Conservation (phyloP, 352 stramenopile species). For the Globisporangium mamillatum region DNA sequence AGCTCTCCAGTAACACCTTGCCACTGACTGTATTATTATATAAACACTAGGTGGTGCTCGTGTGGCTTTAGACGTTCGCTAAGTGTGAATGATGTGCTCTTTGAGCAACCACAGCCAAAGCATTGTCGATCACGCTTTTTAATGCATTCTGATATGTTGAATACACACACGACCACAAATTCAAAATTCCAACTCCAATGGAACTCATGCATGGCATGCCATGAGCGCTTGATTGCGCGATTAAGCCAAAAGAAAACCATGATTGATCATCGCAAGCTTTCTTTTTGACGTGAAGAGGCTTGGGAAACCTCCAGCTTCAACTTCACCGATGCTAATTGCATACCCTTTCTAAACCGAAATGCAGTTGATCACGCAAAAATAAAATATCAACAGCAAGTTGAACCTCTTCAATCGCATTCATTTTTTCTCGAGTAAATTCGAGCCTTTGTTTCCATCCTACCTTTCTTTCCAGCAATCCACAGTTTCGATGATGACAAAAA, state of each 20-base stretch:
- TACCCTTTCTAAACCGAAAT: neutral
- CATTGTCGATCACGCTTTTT: too few relatives aligned
- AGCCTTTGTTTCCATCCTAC: neutral
- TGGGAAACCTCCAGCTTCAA: neutral
- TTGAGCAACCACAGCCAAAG: too few relatives aligned
- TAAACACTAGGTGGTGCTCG: too few relatives aligned
- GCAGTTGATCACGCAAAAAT: neutral
- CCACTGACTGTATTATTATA: too few relatives aligned
- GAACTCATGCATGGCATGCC: too few relatives aligned
- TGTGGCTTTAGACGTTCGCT: neutral
- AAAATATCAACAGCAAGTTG: neutral
- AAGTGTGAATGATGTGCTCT: neutral
- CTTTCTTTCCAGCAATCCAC: slow-evolving; percentile 4
- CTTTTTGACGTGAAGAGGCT: neutral
- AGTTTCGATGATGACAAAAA: slow-evolving; percentile 10
- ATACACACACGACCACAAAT: too few relatives aligned
- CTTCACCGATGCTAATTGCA: neutral
- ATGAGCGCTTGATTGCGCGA: too few relatives aligned
- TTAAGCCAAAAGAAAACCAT: too few relatives aligned
- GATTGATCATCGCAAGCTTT: neutral
- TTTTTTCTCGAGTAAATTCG: neutral
- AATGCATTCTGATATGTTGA: too few relatives aligned
- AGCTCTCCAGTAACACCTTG: neutral
- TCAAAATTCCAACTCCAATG: too few relatives aligned
- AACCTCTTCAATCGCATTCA: neutral